Base-by-base conservation (phyloP, 208 protist species). In the Trypanosoma mega region DNA sequence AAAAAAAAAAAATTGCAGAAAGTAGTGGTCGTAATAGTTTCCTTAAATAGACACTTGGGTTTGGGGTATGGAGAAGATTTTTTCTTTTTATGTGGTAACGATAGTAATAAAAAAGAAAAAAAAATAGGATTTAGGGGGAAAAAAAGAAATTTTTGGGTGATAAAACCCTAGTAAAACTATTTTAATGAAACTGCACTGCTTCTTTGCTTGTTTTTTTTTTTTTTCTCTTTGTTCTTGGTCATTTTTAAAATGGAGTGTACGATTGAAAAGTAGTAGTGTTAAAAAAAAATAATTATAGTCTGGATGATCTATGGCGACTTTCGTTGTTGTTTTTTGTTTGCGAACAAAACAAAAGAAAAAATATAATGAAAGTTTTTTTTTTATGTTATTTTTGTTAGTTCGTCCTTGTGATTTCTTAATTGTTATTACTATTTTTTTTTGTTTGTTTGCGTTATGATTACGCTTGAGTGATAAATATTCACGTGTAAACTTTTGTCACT, bases 331-430 rank as follows among this genome's bases (percentile, higher is more conserved):
- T 62, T 44, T 29, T 59, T 63, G 8, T 63, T 39, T 63, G 36
- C n/a, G 16, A n/a, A n/a, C n/a, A n/a, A n/a, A n/a, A n/a, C n/a
- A n/a, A n/a, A n/a, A n/a, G n/a, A n/a, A n/a, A n/a, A n/a, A n/a
- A n/a, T n/a, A n/a, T n/a, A n/a, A n/a, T n/a, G n/a, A n/a, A 44
- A 27, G n/a, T 74, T 59, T 49, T 53, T 61, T 47, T 69, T 37
- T 23, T 41, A 64, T 47, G 20, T 7, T 63, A 30, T 50, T n/a
- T 56, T 64, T 31, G 12, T 5, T 56, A 56, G 14, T 47, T 55
- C 33, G 5, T 64, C 6, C 44, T 46, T 31, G 45, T 24, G 34
- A 5, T 53, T 50, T 37, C 6, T 21, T 36, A 21, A 14, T 18
- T 8, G n/a, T 39, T 3, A 49, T 39, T 60, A 21, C 5, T 60